Percentiles rank a stretch among this genome's conserved stretches.
phyloP scores from a whole-genome alignment of 768 basidiomycete species.

The Boletus insuetus region DNA sequence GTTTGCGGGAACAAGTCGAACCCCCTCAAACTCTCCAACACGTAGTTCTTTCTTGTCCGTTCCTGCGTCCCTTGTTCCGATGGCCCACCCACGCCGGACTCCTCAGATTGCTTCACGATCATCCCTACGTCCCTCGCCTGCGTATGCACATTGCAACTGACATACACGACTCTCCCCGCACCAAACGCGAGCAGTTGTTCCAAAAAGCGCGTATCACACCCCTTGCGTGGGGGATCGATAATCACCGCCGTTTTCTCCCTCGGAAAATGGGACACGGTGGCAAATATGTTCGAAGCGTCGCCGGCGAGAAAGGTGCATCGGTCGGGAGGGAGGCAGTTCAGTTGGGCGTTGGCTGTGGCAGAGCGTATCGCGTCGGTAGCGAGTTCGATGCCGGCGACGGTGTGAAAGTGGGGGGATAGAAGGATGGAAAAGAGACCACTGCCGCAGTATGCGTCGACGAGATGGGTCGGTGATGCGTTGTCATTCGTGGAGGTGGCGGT shows the following conservation, averaged over 20 bases:
- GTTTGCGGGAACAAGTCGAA: constrained; percentile 98
- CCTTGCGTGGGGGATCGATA: constrained; percentile 93
- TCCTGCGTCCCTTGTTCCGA: constrained; percentile 32
- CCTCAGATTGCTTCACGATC: constrained; percentile 48
- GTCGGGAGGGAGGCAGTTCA: constrained; percentile 55
- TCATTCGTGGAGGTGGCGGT: background rate
- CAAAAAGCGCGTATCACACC: constrained; percentile 80
- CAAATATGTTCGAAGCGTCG: constrained; percentile 86
- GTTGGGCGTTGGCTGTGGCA: constrained; percentile 61
- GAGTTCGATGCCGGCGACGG: constrained; percentile 89
- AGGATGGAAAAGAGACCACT: constrained; percentile 85
- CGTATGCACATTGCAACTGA: constrained; percentile 94
- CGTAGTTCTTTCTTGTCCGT: constrained; percentile 47
- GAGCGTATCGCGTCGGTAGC: constrained; percentile 65
- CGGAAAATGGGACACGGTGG: constrained; percentile 62
- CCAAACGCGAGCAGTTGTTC: constrained; percentile 72
- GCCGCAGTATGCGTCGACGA: constrained; percentile 95
- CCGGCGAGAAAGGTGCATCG: constrained; percentile 73
- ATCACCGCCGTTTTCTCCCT: constrained; percentile 63
- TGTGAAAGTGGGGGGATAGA: constrained; percentile 69
- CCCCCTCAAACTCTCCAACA: constrained; percentile 78
- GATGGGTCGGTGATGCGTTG: constrained; percentile 57
- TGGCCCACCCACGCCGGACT: constrained; percentile 34
- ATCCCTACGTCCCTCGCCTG: constrained; percentile 85
- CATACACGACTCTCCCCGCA: constrained; percentile 74